These are phyloP conservation scores for Chaetoscypha palmicola DNA, from an alignment of 2,329 filamentous ascomycete species.

Conservation along the genomic window DNA sequence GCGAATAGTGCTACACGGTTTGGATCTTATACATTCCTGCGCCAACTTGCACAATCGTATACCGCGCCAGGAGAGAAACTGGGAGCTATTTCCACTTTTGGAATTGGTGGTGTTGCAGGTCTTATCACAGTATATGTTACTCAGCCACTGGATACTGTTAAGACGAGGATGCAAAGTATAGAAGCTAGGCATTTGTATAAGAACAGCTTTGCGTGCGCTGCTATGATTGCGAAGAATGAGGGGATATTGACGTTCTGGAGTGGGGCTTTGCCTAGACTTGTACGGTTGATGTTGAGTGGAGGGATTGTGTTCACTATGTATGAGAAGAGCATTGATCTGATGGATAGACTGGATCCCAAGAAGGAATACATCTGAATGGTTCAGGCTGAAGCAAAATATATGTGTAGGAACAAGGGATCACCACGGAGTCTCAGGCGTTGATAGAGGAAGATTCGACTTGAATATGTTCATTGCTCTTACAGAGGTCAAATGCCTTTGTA, in stretches of 20 bases:
- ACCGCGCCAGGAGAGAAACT: conserved; percentile 93
- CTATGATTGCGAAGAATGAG: conserved; percentile 80
- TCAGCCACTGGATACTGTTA: conserved; percentile 80
- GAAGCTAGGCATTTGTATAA: conserved; percentile 76
- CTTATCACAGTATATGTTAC: conserved; percentile 81
- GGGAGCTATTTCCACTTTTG: conserved; percentile 80
- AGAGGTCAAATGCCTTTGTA: background rate
- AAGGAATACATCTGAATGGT: conserved; percentile 63
- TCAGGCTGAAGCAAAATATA: background rate
- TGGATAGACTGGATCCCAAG: conserved; percentile 75
- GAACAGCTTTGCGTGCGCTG: conserved; percentile 79
- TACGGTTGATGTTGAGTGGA: conserved; percentile 78
- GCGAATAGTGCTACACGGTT: conserved; percentile 93
- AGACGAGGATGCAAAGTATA: conserved; percentile 96
- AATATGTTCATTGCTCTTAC: background rate
- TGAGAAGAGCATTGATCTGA: conserved; percentile 89
- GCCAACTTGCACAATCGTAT: conserved; percentile 87
- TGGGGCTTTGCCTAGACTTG: conserved; percentile 79
- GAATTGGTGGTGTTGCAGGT: conserved; percentile 80
- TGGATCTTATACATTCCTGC: conserved; percentile 81
- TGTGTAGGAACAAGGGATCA: background rate
- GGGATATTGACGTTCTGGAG: conserved; percentile 90
- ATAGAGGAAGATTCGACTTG: background rate
- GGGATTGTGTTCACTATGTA: conserved; percentile 99
- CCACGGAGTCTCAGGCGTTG: conserved; percentile 16